Evolutionary conservation across 176 grass and related monocot species (phyloP).

Genomic region (Phoenix roebelenii): DNA sequence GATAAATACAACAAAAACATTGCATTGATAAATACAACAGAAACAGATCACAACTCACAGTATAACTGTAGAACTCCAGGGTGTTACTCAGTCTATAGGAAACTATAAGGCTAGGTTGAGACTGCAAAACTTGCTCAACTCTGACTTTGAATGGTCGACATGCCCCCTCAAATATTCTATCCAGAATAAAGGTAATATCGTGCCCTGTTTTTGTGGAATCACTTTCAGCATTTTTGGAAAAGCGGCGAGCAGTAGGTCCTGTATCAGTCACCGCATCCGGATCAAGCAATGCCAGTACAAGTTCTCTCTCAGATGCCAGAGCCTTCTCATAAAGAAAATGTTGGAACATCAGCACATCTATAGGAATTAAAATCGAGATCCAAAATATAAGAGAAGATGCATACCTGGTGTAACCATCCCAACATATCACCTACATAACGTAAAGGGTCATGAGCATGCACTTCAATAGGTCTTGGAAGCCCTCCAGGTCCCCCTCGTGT

Average conservation of each 20-base stretch:
- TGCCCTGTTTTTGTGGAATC: conserved; percentile 52
- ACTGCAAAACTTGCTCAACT: conserved; percentile 97
- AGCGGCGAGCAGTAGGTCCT: conserved; percentile 35
- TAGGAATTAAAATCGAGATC: not conserved
- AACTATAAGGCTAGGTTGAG: conserved; percentile 76
- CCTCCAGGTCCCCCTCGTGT: conserved; percentile 93
- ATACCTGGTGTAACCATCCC: conserved; percentile 96
- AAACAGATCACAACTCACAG: conserved; percentile 40
- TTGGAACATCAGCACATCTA: not conserved
- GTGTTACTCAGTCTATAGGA: conserved; percentile 94
- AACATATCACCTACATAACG: conserved; percentile 97
- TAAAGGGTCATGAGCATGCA: conserved; percentile 99
- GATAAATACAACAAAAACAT: not conserved
- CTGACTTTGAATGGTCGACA: conserved; percentile 95
- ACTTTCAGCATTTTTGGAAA: conserved; percentile 39
- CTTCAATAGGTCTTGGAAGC: conserved; percentile 93
- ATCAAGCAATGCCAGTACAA: conserved; percentile 70
- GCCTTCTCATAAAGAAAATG: conserved; percentile 38
- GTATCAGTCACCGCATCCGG: conserved; percentile 59
- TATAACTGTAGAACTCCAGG: conserved; percentile 88
- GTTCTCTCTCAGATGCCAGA: conserved; percentile 93
- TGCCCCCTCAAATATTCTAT: conserved; percentile 99
- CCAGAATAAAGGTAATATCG: conserved; percentile 71
- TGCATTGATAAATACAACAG: conserved; percentile 13
- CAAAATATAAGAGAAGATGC: not conserved